Evolutionary conservation across 352 stramenopile species (phyloP), one percentile per base, ranked within the genome.

Genomic region (Globisporangium perplexum): DNA sequence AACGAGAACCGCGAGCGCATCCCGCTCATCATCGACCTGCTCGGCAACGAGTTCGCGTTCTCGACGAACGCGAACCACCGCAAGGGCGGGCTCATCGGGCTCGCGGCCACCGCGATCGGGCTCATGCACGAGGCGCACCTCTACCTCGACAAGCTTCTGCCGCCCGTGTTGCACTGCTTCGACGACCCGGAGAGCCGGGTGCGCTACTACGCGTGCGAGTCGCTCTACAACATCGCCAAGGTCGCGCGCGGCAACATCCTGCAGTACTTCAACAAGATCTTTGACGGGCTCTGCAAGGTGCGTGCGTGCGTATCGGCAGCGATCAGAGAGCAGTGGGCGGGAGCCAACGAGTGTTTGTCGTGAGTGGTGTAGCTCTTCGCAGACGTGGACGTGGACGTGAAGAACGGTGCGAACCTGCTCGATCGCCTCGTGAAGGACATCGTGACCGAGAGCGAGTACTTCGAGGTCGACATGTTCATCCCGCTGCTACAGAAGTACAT

Each of bases 171-270:
- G 50, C 96, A 99, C 63, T 99, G 97, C 69, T 99, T 99, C 65
- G 97, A 99, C 65, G 97, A 99, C 70, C 96, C 96, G 0, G 97
- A 99, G 75, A 96, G 84, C 30, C 79, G 97, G 49, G 97, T 98
- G 30, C 78, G 95, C 18, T 99, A 99, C 74, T 99, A 99, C 69
- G 97, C 97, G 4, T 99, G 97, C 68, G 98, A 99, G 71, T 95
- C 83, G 46, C 74, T 99, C 33, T 99, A 99, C 82, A 99, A 99
- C 74, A 99, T 99, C 67, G 96, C 96, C 38, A 99, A 99, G 69
- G 88, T 97, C 47, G 95, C 96, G 8, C 72, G 97, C 15, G 86
- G 90, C 17, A 77, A 92, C 50, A 98, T 99, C 36, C 69, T 99
- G 35, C 68, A 83, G 53, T 99, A 99, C 69, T 99, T 99, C 64